Conservation (phyloP, 1,284 basidiomycete species). For the Marasmius tenuissimus region DNA sequence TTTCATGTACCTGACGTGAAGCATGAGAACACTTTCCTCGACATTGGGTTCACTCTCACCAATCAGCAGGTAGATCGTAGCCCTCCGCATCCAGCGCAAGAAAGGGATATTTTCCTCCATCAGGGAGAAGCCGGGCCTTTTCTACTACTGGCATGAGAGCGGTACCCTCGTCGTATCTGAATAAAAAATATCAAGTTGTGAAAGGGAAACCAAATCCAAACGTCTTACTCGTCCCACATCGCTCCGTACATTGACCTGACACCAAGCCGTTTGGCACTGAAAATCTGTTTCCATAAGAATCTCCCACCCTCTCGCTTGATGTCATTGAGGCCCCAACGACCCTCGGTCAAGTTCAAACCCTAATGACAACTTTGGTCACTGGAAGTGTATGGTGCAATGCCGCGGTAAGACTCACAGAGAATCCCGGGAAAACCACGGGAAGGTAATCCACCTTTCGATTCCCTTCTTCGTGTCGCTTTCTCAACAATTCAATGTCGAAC, state of each 20-base stretch:
- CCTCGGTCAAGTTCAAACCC: conserved; percentile 68
- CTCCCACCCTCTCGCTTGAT: conserved; percentile 66
- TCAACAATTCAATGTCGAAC: conserved; percentile 59
- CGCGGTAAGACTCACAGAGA: conserved; percentile 52
- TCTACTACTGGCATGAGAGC: conserved; percentile 70
- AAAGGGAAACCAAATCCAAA: conserved; percentile 6
- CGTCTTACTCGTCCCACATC: conserved; percentile 81
- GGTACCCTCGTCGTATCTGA: conserved; percentile 78
- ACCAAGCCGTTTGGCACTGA: conserved; percentile 59
- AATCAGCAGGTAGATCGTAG: conserved; percentile 70
- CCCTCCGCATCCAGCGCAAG: conserved; percentile 73
- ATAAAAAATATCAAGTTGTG: conserved; percentile 13
- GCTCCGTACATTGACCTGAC: conserved; percentile 72
- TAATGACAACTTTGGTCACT: conserved; percentile 23
- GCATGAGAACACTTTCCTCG: neutral
- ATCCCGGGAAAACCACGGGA: conserved; percentile 73
- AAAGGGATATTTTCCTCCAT: conserved; percentile 54
- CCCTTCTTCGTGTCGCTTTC: conserved; percentile 43
- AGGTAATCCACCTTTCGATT: conserved; percentile 68
- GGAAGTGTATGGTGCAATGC: conserved; percentile 1
- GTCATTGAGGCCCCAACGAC: conserved; percentile 67
- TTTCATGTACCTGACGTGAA: conserved; percentile 66
- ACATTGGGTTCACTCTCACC: conserved; percentile 38
- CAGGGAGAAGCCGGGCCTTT: conserved; percentile 55
- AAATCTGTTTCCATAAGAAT: conserved; percentile 75